These are phyloP conservation scores for Silene latifolia DNA, from an alignment of 148 eudicot genomes.

Conservation along the genomic window DNA sequence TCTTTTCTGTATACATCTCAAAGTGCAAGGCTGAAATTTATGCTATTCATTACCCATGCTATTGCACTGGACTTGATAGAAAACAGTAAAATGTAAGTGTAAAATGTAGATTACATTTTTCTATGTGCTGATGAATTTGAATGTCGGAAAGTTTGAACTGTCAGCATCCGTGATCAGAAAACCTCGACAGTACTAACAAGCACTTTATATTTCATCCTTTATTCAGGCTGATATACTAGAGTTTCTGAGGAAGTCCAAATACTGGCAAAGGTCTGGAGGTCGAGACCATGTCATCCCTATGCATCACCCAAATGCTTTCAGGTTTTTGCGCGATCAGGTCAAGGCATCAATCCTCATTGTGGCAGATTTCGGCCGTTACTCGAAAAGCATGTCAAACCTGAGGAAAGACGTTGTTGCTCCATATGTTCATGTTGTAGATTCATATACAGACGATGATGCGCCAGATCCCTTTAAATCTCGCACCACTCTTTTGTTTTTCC, in stretches of 20 bases:
- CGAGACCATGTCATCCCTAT: slow-evolving; percentile 92
- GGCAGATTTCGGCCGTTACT: slow-evolving; percentile 88
- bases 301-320: slow-evolving; percentile 99
- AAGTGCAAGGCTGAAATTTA: too few species aligned
- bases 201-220: slow-evolving; percentile 28
- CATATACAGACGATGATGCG: slow-evolving; percentile 56
- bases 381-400: slow-evolving; percentile 63
- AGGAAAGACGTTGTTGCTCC: slow-evolving; percentile 96
- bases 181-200: neutral
- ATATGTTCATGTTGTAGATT: slow-evolving; percentile 82
- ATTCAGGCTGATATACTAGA: slow-evolving; percentile 65
- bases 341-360: slow-evolving; percentile 87
- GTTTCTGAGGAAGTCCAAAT: slow-evolving; percentile 54
- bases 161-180: too few species aligned
- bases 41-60: too few species aligned
- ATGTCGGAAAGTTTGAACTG: too few species aligned
- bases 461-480: slow-evolving; percentile 71
- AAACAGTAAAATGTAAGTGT: neutral
- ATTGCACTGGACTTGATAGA: too few species aligned
- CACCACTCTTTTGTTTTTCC: slow-evolving; percentile 77
- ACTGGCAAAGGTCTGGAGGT: slow-evolving; percentile 88
- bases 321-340: slow-evolving; percentile 70
- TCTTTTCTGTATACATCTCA: too few species aligned
- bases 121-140: neutral
- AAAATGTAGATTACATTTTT: neutral